Conservation (phyloP, 345 rosid genomes). For the Eucalyptus curtisii region DNA sequence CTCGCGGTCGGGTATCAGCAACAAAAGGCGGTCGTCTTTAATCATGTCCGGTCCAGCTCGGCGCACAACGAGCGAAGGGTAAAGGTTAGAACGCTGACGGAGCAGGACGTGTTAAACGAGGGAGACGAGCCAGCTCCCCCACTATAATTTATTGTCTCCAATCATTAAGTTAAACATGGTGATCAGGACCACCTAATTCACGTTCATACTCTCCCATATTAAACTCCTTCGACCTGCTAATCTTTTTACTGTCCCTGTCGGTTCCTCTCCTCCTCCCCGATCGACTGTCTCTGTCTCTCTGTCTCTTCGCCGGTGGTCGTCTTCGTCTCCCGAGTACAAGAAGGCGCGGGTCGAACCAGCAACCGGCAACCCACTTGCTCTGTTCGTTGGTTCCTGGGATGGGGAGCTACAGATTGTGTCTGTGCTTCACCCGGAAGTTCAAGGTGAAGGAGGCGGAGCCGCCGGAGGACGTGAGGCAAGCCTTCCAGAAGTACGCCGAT, state of each 20-base stretch:
- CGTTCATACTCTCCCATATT: background rate
- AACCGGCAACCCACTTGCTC: background rate
- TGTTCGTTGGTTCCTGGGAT: background rate
- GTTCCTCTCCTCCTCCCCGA: background rate
- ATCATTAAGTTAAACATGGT: background rate
- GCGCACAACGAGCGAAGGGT: background rate
- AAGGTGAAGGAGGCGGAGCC: conserved; percentile 51
- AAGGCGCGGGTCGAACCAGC: background rate
- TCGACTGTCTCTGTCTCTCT: background rate
- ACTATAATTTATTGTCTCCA: background rate
- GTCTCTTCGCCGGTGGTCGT: background rate
- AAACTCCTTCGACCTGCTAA: background rate
- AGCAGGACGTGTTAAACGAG: background rate
- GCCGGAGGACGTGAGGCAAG: conserved; percentile 44
- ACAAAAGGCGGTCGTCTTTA: background rate
- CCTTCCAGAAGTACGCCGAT: conserved; percentile 38
- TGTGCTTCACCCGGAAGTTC: conserved; percentile 68
- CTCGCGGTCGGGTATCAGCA: background rate
- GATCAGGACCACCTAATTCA: background rate
- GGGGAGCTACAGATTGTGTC: conserved; percentile 64
- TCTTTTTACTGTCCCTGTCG: background rate
- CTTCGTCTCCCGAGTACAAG: background rate
- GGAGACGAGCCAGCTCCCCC: background rate
- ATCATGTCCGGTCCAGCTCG: background rate
- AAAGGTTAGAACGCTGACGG: background rate